Conservation (phyloP, 352 stramenopile species). For the Albugo laibachii region DNA sequence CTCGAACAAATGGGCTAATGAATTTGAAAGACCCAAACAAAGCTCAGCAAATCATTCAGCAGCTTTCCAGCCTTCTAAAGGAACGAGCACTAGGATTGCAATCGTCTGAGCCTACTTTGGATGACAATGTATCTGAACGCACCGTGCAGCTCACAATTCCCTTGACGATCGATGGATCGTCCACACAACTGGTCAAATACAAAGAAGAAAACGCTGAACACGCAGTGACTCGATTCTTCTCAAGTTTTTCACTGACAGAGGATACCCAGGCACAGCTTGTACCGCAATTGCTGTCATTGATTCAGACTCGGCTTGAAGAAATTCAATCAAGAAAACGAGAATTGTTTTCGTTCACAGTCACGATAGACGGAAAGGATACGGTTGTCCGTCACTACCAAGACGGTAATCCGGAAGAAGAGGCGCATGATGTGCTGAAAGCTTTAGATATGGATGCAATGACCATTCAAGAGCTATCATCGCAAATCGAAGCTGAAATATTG, state of each 20-base stretch:
- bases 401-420: constrained; percentile 32
- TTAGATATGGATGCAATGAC: constrained; percentile 23
- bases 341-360: constrained; percentile 33
- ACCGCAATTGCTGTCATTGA: constrained; percentile 29
- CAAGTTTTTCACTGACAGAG: constrained; percentile 26
- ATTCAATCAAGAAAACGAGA: constrained; percentile 29
- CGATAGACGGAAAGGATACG: constrained; percentile 24
- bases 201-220: constrained; percentile 30
- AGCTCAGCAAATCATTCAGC: constrained; percentile 32
- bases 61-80: constrained; percentile 44
- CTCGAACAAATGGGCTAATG: constrained; percentile 32
- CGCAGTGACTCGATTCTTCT: constrained; percentile 47
- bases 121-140: not conserved
- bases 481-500: constrained; percentile 39
- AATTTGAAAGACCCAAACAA: constrained; percentile 20
- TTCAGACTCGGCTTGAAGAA: constrained; percentile 35
- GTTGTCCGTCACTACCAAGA: constrained; percentile 46
- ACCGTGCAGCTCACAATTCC: constrained; percentile 39
- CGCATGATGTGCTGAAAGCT: constrained; percentile 20
- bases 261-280: constrained; percentile 43
- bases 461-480: constrained; percentile 13
- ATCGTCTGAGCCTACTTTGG: constrained; percentile 5
- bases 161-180: constrained; percentile 27
- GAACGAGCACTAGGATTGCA: constrained; percentile 35
- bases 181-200: constrained; percentile 31